A percentile compares a stretch with the other conserved stretches of the same genome.
Evolutionary conservation across 768 basidiomycete species (phyloP).

Genomic region (Suillus brevipes): DNA sequence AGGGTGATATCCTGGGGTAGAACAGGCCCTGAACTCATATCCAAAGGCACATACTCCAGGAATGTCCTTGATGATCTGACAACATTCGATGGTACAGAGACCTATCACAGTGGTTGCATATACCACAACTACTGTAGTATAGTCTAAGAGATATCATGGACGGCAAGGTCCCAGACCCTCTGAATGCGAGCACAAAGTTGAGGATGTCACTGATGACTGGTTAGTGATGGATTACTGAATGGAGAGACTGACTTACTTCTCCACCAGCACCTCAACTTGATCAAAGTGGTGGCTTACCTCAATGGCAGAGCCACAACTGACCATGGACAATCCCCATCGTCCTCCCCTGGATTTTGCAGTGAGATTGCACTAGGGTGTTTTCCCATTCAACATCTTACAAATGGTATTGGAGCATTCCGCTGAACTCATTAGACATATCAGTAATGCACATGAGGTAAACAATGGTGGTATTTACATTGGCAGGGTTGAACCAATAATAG

Average conservation of each 20-base stretch:
- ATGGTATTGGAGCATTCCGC: background rate
- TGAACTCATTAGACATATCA: background rate
- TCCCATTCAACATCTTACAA: background rate
- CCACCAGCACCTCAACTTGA: no score
- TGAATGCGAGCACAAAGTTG: conserved; percentile 1
- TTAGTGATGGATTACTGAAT: no score
- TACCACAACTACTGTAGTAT: background rate
- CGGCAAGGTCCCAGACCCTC: background rate
- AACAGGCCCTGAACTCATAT: background rate
- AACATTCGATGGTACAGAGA: no score
- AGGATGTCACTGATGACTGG: background rate
- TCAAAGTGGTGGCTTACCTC: no score
- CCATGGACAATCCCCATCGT: background rate
- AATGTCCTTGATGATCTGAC: conserved; percentile 1
- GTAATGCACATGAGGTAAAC: no score
- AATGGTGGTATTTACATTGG: no score
- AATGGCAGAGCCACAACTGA: conserved; percentile 2
- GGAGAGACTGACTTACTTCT: no score
- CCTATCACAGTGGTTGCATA: background rate
- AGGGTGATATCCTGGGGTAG: no score
- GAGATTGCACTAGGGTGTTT: no score
- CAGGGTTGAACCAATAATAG: no score
- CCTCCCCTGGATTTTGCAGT: background rate
- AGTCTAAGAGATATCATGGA: background rate
- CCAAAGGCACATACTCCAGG: background rate